phyloP scores from a whole-genome alignment of 371 early-diverging fungal species.

The Lichtheimia ornata region DNA sequence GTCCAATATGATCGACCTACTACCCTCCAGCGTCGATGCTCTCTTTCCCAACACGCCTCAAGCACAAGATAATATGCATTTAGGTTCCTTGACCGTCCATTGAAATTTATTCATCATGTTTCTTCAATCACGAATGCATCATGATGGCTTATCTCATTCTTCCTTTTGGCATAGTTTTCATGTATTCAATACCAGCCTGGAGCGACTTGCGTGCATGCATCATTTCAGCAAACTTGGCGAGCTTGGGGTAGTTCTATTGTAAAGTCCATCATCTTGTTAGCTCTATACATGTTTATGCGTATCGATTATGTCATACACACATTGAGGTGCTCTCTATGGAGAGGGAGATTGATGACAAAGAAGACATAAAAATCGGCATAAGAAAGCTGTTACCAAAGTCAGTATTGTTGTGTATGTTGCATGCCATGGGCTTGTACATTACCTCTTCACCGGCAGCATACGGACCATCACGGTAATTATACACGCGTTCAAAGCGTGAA shows the following conservation, averaged over 20 bases:
- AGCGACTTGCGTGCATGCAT: no score
- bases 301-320: background rate
- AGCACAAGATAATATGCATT: no score
- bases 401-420: background rate
- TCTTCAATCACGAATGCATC: no score
- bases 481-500: slow-evolving; percentile 9
- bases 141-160: no score
- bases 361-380: slow-evolving; percentile 19
- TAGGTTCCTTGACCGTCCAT: no score
- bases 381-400: slow-evolving; percentile 5
- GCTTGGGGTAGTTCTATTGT: slow-evolving; percentile 9
- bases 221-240: slow-evolving; percentile 8
- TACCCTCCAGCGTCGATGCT: no score
- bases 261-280: background rate
- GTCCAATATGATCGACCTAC: no score
- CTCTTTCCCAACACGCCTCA: no score
- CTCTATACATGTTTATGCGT: background rate
- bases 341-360: slow-evolving; percentile 6
- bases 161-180: no score
- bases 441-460: slow-evolving; percentile 27
- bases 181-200: no score
- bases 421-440: background rate
- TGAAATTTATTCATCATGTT: no score
- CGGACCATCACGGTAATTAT: slow-evolving; percentile 18
- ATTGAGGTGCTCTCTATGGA: no score